These are phyloP conservation scores for Cryptococcus jaspeensis DNA, from an alignment of 1,284 basidiomycete species.

Conservation along the genomic window DNA sequence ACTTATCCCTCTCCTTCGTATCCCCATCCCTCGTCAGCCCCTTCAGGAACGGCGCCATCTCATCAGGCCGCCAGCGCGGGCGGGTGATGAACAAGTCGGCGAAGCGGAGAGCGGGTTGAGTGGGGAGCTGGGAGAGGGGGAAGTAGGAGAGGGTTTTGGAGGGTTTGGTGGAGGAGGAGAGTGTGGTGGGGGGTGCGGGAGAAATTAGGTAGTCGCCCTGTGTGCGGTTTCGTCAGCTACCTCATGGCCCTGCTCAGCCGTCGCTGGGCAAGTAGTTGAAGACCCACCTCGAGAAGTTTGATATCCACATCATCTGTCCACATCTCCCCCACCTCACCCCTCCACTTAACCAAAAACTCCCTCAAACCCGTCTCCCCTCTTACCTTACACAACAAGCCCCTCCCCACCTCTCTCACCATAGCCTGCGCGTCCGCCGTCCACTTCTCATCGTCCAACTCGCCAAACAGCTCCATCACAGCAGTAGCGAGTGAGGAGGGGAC, in stretches of 20 bases:
- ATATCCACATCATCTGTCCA: slow-evolving; percentile 64
- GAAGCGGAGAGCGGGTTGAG: slow-evolving; percentile 73
- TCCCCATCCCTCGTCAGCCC: slow-evolving; percentile 69
- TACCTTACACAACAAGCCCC: slow-evolving; percentile 66
- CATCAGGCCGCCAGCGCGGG: slow-evolving; percentile 70
- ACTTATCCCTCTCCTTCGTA: slow-evolving; percentile 78
- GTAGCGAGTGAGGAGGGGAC: slow-evolving; percentile 61
- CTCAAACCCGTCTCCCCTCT: slow-evolving; percentile 45
- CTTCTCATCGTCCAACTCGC: slow-evolving; percentile 45
- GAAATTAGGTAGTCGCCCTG: slow-evolving; percentile 69
- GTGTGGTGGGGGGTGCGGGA: slow-evolving; percentile 18
- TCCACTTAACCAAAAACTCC: slow-evolving; percentile 67
- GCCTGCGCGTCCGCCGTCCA: slow-evolving; percentile 35
- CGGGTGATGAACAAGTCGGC: slow-evolving; percentile 77
- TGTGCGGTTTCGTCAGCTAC: neutral
- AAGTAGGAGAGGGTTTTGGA: slow-evolving; percentile 61
- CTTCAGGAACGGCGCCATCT: slow-evolving; percentile 74
- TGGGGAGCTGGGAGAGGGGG: slow-evolving; percentile 67
- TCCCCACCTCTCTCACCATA: slow-evolving; percentile 44
- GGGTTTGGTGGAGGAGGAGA: slow-evolving; percentile 18
- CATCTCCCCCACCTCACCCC: slow-evolving; percentile 66
- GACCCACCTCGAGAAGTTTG: slow-evolving; percentile 63
- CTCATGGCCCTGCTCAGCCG: too few species aligned
- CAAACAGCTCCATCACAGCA: slow-evolving; percentile 79
- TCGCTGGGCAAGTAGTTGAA: neutral